These are phyloP conservation scores for Persicaria tinctoria DNA, from an alignment of 148 eudicot species.

Conservation along the genomic window DNA sequence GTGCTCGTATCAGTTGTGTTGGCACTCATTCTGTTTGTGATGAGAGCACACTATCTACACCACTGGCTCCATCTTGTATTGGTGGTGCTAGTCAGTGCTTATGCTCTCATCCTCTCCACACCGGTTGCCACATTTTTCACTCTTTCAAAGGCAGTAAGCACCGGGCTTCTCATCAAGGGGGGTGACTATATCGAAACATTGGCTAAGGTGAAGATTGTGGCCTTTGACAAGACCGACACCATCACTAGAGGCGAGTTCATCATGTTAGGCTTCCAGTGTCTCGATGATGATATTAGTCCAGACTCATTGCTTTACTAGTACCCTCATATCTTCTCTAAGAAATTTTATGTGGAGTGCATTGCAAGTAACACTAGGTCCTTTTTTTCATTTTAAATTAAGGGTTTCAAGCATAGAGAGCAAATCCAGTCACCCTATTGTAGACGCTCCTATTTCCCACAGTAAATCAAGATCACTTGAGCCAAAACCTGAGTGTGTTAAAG, in stretches of 20 bases:
- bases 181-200: constrained; percentile 75
- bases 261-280: constrained; percentile 35
- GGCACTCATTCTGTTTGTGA: constrained; percentile 46
- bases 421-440: constrained; percentile 49
- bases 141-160: constrained; percentile 71
- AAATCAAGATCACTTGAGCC: constrained; percentile 21
- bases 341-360: neutral
- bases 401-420: constrained; percentile 46
- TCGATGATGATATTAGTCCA: constrained; percentile 34
- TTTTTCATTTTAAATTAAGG: constrained; percentile 19
- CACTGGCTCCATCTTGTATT: constrained; percentile 66
- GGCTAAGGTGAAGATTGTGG: constrained; percentile 53
- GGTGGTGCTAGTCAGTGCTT: constrained; percentile 78
- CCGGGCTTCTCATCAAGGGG: constrained; percentile 77
- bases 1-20: constrained; percentile 49
- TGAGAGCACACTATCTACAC: constrained; percentile 36
- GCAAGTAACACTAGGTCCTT: neutral
- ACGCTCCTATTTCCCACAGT: constrained; percentile 29
- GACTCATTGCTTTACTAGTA: constrained; percentile 60
- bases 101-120: constrained; percentile 82
- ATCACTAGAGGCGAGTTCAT: constrained; percentile 74
- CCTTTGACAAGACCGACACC: constrained; percentile 89
- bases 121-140: constrained; percentile 89
- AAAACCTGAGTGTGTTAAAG: constrained; percentile 33
- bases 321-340: neutral